Evolutionary conservation across 441 rosid genomes (phyloP), one percentile per base, ranked within the genome.

Genomic region (Gossypium trilobum): DNA sequence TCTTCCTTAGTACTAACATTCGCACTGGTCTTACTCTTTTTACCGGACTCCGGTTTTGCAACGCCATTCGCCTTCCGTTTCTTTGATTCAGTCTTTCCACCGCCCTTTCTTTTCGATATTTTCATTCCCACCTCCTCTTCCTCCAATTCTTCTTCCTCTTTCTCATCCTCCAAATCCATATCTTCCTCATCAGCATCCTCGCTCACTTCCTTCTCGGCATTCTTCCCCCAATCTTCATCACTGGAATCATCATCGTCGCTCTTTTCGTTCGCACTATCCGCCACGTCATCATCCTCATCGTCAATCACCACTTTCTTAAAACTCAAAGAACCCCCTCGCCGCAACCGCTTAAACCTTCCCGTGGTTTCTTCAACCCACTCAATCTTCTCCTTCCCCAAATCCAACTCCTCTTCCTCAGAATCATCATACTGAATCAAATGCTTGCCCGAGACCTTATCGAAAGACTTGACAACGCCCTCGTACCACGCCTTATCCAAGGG

Each of bases 401-500:
- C 92, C 89, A 95, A 81, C 75, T 80, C 50, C 81, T 95, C 98
- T 84, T 95, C 98, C 74, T 95, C 98, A 0, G 76, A 86, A 68
- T 91, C 98, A 22, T 90, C 91, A 52, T 93, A 95, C 82, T 75
- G 86, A 6, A 95, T 72, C 83, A 83, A 76, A 84, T 95, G 97
- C 84, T 87, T 92, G 10, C 89, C 84, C 5, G 80, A 80, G 57
- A 51, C 73, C 78, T 83, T 75, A 75, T 87, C 76, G 13, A 78
- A 87, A 25, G 75, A 83, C 52, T 68, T 77, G 52, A 91, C 90
- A 22, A 16, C 68, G 71, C 97, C 99, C 56, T 91, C 94, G 68
- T 91, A 95, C 98, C 97, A 91, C 68, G 73, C 78, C 80, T 88
- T 82, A 80, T 95, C 98, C 88, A 95, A 73, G 67, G 99, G 98